Conservation (phyloP, 2,329 filamentous ascomycete species). For the Biscogniauxia marginata region DNA sequence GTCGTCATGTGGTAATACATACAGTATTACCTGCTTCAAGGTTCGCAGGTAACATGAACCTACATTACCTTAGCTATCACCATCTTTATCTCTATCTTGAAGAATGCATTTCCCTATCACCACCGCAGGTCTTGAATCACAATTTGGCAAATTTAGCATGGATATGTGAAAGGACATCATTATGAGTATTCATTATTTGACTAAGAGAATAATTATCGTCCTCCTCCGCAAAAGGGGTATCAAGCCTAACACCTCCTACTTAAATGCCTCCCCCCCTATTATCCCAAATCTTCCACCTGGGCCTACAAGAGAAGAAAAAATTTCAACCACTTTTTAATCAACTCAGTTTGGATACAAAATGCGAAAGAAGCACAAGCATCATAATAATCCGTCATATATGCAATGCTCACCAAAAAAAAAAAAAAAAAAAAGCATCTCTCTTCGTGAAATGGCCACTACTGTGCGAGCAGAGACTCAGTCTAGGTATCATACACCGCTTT, state of each 20-base stretch:
- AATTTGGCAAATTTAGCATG: no score
- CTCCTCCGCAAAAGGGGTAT: background rate
- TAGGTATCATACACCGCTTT: slow-evolving; percentile 3
- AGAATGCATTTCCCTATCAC: no score
- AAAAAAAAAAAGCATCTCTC: no score
- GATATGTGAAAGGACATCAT: background rate
- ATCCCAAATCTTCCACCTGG: background rate
- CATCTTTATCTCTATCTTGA: no score
- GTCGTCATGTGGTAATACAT: background rate
- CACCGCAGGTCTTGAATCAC: no score
- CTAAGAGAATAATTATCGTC: background rate
- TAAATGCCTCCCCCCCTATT: no score
- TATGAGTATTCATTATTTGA: background rate
- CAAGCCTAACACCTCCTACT: background rate
- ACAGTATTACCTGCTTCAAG: no score
- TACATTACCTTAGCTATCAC: no score
- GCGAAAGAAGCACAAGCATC: background rate
- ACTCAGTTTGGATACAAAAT: background rate
- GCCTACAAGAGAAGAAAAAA: background rate
- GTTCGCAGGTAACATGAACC: no score
- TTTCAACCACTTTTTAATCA: background rate
- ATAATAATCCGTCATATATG: background rate
- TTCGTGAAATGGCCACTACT: no score
- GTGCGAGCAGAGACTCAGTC: no score
- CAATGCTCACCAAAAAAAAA: background rate